A percentile compares a stretch with the other conserved stretches of the same genome.
Conservation (phyloP, 192 early-diverging fungal species). For the Blastocladiella britannica region DNA sequence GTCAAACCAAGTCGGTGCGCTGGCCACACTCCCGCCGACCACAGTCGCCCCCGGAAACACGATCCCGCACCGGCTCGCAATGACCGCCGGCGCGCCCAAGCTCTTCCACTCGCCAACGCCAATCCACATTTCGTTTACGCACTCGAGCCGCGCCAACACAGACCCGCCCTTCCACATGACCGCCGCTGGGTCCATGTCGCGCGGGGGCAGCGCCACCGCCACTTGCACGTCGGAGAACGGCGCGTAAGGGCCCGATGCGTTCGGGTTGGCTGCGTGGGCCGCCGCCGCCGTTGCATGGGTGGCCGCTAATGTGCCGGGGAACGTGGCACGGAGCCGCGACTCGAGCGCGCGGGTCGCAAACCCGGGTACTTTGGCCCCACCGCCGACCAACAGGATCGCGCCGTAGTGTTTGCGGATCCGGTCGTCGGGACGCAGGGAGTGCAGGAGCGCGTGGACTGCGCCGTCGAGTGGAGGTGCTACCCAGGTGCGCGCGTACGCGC, state of each 20-base stretch:
- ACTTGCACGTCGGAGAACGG: not conserved
- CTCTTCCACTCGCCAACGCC: not conserved
- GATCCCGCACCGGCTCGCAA: not conserved
- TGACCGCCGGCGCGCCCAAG: not conserved
- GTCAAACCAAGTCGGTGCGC: too few relatives aligned
- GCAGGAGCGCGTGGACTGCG: slow-evolving; percentile 48
- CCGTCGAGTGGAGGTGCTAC: slow-evolving; percentile 28
- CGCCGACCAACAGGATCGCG: slow-evolving; percentile 66
- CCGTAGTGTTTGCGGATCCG: slow-evolving; percentile 48
- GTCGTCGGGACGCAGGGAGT: slow-evolving; percentile 39
- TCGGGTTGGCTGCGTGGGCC: too few relatives aligned
- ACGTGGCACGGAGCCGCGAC: slow-evolving; percentile 13
- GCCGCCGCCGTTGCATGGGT: not conserved
- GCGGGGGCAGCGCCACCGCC: not conserved
- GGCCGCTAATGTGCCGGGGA: not conserved
- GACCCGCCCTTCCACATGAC: not conserved
- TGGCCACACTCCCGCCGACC: not conserved
- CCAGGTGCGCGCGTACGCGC: not conserved
- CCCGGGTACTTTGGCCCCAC: slow-evolving; percentile 47
- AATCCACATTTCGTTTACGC: not conserved
- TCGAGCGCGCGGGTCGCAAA: slow-evolving; percentile 37
- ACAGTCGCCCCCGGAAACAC: not conserved
- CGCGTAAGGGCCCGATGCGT: too few relatives aligned
- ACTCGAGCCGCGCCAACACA: not conserved
- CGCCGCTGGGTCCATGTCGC: not conserved